Percentiles rank a stretch among this genome's conserved stretches.
These are phyloP conservation scores for Cercospora zeae-maydis DNA, from an alignment of 2,329 filamentous ascomycete genomes.

Conservation along the genomic window DNA sequence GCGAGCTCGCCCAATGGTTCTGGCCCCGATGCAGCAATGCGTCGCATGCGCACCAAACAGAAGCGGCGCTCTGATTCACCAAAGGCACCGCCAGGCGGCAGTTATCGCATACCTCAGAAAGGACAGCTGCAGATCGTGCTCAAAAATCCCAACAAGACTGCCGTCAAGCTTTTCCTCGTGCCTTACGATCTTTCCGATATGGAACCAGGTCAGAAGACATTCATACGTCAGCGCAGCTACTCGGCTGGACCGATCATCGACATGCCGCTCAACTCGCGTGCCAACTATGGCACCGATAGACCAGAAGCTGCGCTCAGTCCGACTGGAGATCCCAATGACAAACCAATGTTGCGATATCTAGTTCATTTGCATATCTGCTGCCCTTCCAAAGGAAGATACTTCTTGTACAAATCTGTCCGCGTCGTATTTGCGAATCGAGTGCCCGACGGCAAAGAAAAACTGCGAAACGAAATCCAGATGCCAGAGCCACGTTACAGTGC, in stretches of 20 bases:
- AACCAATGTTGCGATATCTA: constrained; percentile 79
- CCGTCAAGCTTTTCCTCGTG: constrained; percentile 90
- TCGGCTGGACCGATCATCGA: constrained; percentile 82
- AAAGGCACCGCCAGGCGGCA: constrained; percentile 75
- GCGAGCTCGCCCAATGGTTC: constrained; percentile 28
- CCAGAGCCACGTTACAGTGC: constrained; percentile 82
- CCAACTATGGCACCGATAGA: constrained; percentile 51
- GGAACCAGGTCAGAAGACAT: constrained; percentile 92
- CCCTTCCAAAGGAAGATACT: constrained; percentile 76
- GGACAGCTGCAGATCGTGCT: constrained; percentile 95
- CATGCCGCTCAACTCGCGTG: constrained; percentile 52
- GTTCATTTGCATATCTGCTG: constrained; percentile 92
- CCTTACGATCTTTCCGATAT: constrained; percentile 91
- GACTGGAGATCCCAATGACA: constrained; percentile 53
- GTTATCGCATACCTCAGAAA: constrained; percentile 89
- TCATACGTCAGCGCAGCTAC: constrained; percentile 90
- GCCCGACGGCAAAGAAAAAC: constrained; percentile 88
- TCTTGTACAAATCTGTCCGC: constrained; percentile 84
- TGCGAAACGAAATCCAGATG: constrained; percentile 83
- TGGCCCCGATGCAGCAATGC: constrained; percentile 25
- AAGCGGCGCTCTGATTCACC: constrained; percentile 56
- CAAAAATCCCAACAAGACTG: constrained; percentile 97
- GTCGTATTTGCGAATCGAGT: constrained; percentile 97
- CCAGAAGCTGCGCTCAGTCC: constrained; percentile 52
- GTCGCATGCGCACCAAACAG: constrained; percentile 46